A percentile compares a stretch with the other conserved stretches of the same genome.
Conservation (phyloP, 352 stramenopile species). For the Phytophthora ramorum region DNA sequence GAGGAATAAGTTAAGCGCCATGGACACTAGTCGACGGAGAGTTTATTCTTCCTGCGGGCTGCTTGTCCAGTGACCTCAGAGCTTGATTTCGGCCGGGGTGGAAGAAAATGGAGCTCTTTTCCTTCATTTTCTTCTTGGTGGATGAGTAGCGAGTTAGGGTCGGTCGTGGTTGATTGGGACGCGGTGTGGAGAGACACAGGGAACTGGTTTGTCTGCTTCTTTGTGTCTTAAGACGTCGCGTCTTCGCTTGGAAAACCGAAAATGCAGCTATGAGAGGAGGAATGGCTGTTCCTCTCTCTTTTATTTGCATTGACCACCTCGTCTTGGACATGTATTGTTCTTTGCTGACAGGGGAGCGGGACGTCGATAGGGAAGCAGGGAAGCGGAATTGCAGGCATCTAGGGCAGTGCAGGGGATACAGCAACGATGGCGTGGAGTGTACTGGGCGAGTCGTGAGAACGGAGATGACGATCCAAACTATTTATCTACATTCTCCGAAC, state of each 20-base stretch:
- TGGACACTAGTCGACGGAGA: conserved; percentile 31
- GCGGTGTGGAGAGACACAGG: conserved; percentile 5
- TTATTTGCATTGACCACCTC: conserved; percentile 32
- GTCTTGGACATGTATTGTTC: conserved; percentile 15
- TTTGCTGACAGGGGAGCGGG: conserved; percentile 23
- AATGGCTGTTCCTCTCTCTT: conserved; percentile 31
- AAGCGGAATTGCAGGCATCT: neutral
- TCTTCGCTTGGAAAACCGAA: conserved; percentile 42
- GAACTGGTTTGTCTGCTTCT: conserved; percentile 10
- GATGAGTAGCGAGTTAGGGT: conserved; percentile 28
- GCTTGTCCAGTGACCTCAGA: conserved; percentile 23
- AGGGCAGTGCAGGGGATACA: neutral
- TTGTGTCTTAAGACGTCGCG: conserved; percentile 20
- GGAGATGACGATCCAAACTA: conserved; percentile 73
- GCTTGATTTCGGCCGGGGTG: conserved; percentile 11
- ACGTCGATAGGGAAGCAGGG: neutral
- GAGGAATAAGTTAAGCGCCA: conserved; percentile 52
- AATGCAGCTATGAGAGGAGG: conserved; percentile 29
- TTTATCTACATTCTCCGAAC: conserved; percentile 77
- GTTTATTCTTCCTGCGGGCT: conserved; percentile 19
- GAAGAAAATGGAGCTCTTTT: conserved; percentile 36
- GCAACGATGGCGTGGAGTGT: conserved; percentile 8
- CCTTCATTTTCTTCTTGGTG: conserved; percentile 22
- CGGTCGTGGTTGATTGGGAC: conserved; percentile 34
- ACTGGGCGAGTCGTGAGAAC: conserved; percentile 26